phyloP scores from a whole-genome alignment of 2,329 filamentous ascomycete species.

The Madurella mycetomatis region DNA sequence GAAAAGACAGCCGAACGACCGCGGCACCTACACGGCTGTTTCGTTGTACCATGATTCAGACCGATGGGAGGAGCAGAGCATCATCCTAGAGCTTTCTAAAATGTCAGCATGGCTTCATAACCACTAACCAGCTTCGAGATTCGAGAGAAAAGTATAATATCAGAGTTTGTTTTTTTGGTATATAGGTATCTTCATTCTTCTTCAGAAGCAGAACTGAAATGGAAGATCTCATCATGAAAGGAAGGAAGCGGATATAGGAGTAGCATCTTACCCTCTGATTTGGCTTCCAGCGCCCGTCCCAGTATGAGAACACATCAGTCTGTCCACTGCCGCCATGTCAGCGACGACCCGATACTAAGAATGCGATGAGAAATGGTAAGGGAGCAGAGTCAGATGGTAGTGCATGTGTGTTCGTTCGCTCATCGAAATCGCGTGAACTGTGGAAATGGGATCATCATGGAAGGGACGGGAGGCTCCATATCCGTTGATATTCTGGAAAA shows the following conservation, averaged over 20 bases:
- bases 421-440: constrained; percentile 57
- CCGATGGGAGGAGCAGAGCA: background rate
- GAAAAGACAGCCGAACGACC: constrained; percentile 6
- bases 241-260: background rate
- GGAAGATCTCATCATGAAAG: constrained; percentile 59
- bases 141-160: constrained; percentile 28
- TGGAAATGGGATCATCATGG: constrained; percentile 54
- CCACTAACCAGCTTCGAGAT: background rate
- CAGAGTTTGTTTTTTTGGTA: constrained; percentile 63
- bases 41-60: constrained; percentile 1
- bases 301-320: background rate
- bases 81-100: background rate
- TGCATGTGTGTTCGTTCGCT: constrained; percentile 67
- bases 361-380: background rate
- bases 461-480: constrained; percentile 8
- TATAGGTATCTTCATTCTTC: constrained; percentile 56
- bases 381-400: constrained; percentile 60
- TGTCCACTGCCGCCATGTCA: constrained; percentile 16
- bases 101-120: constrained; percentile 12
- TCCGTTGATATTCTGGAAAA: background rate
- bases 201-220: constrained; percentile 75
- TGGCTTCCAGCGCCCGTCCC: background rate
- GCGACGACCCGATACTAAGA: constrained; percentile 1
- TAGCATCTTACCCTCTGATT: constrained; percentile 17
- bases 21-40: constrained; percentile 13